These are phyloP conservation scores for Lentinula sp. DNA, from an alignment of 768 basidiomycete species.

Conservation along the genomic window DNA sequence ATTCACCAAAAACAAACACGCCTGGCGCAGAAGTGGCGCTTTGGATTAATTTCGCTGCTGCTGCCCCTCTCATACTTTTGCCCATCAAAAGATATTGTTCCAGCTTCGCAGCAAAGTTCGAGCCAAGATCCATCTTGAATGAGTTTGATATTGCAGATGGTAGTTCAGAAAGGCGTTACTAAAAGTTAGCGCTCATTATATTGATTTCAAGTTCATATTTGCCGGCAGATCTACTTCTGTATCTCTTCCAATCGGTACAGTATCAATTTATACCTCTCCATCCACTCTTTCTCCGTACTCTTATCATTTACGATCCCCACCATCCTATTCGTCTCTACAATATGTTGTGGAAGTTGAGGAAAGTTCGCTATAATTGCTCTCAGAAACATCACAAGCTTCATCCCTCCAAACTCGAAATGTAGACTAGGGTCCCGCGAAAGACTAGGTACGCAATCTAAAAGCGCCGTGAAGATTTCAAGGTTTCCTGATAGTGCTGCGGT, in stretches of 20 bases:
- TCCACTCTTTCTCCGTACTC: background rate
- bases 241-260: background rate
- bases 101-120: constrained; percentile 60
- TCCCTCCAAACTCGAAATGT: background rate
- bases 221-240: background rate
- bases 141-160: background rate
- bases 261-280: background rate
- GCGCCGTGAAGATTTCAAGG: background rate
- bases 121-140: constrained; percentile 52
- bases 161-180: background rate
- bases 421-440: background rate
- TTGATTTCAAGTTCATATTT: background rate
- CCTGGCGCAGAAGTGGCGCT: constrained; percentile 87
- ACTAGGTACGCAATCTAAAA: background rate
- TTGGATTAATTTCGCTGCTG: constrained; percentile 81
- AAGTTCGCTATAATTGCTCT: background rate
- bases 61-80: constrained; percentile 87
- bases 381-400: background rate
- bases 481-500: background rate
- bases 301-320: background rate
- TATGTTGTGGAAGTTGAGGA: background rate
- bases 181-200: background rate
- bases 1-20: constrained; percentile 87
- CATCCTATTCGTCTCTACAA: background rate
- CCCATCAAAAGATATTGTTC: constrained; percentile 92